Base-by-base conservation (phyloP, 495 filamentous ascomycete species). In the Aspergillus olivimuriae region DNA sequence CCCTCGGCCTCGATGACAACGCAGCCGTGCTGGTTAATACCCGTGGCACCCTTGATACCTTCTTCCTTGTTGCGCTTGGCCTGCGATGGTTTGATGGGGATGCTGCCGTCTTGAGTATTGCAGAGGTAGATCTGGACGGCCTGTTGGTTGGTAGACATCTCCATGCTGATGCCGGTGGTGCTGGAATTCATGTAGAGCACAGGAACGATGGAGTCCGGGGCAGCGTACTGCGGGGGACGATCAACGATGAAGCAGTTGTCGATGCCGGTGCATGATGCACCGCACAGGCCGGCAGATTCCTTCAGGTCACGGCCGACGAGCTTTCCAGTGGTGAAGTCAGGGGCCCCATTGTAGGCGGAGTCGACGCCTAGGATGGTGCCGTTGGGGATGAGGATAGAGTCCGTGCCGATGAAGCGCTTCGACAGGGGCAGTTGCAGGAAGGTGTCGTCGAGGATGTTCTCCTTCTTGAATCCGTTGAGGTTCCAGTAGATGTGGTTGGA, bases 401-500 rank as follows among this genome's bases (percentile, higher is more conserved):
- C 87, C 3, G 77, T 78, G n/a, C 56, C 84, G 21, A 90, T 65
- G 47, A 84, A 77, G 45, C 83, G 81, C 22, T 76, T 75, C 31
- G 78, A 78, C 47, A 85, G 79, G 2, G 88, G 88, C 52, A 94
- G 51, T 46, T 81, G 77, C 30, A 94, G 65, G 38, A 74, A 76
- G 33, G 81, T 80, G 61, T 92, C 78, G 52, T 89, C 82, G n/a
- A 94, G 69, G 18, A 80, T 72, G 5, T 68, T 74, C 12, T 73
- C 56, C 2, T 82, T 81, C 55, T 82, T 68, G 60, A 89, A 94
- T 8, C 80, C 88, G 58, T 90, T 87, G 42, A 94, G 69, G 63
- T 94, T 92, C 86, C 87, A 94, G 69, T 94, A 94, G 37, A 84
- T 78, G 68, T 88, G 84, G 52, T 87, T 86, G 41, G 73, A 60